phyloP scores from a whole-genome alignment of 139 green algal species.

The Penium margaritaceum region DNA sequence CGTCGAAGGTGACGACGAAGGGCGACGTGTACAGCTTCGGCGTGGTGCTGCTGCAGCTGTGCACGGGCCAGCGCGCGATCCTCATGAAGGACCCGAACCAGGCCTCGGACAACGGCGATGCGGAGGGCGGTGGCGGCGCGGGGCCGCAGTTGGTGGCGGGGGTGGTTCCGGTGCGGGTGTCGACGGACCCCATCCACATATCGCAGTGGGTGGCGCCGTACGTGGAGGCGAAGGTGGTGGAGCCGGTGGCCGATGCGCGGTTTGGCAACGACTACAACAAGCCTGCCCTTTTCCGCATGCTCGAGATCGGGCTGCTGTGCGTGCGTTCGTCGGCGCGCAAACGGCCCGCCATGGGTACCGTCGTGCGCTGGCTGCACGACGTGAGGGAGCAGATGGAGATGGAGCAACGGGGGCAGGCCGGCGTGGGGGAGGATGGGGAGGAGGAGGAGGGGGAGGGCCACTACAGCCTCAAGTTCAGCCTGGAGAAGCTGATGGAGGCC shows the following conservation, averaged over 20 bases:
- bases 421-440: no score
- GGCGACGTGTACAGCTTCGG: conserved; percentile 13
- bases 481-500: no score
- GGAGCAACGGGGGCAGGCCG: no score
- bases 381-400: background rate
- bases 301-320: conserved; percentile 10
- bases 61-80: background rate
- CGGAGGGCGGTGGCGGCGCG: background rate
- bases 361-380: background rate
- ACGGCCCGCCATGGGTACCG: background rate
- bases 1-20: conserved; percentile 11
- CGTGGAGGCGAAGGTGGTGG: background rate
- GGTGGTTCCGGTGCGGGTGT: background rate
- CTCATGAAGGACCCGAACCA: background rate
- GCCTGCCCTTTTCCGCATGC: background rate
- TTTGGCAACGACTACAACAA: background rate
- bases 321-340: background rate
- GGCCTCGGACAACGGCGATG: background rate
- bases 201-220: conserved; percentile 8
- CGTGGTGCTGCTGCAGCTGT: background rate
- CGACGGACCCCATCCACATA: background rate
- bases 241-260: background rate
- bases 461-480: no score
- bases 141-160: background rate
- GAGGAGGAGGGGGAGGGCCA: no score